Percentiles rank a stretch among this genome's conserved stretches.
These are phyloP conservation scores for Globisporangium recalcitrans DNA, from an alignment of 352 stramenopile species.

Conservation along the genomic window DNA sequence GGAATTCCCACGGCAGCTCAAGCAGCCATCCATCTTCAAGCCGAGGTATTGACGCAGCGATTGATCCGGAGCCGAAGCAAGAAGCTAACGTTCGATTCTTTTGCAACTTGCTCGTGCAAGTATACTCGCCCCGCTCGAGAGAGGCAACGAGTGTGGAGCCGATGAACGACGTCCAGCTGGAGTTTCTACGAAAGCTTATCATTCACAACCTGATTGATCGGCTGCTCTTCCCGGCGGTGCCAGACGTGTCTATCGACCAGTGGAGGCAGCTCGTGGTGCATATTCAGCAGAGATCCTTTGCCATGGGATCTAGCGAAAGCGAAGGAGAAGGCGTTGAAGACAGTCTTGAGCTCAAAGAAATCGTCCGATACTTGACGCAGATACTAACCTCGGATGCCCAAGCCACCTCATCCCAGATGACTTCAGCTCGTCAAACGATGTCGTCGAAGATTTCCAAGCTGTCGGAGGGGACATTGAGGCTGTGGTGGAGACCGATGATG, in stretches of 20 bases:
- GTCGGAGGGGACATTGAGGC: constrained; percentile 53
- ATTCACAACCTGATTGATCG: constrained; percentile 66
- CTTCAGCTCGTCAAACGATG: constrained; percentile 25
- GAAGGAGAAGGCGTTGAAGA: constrained; percentile 18
- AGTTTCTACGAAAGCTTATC: constrained; percentile 43
- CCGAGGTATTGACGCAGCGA: constrained; percentile 17
- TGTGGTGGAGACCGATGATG: constrained; percentile 63
- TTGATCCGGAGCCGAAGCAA: constrained; percentile 22
- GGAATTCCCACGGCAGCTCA: constrained; percentile 5
- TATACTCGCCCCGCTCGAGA: constrained; percentile 34
- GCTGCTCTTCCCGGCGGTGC: constrained; percentile 44
- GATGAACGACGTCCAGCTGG: constrained; percentile 32
- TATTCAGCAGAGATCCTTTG: constrained; percentile 42
- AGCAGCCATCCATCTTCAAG: constrained; percentile 14
- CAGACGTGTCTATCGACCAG: constrained; percentile 31
- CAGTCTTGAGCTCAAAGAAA: constrained; percentile 47
- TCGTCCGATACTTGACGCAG: constrained; percentile 55
- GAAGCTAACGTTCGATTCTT: constrained; percentile 70
- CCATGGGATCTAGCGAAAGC: constrained; percentile 16
- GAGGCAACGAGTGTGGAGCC: constrained; percentile 22
- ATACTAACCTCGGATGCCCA: constrained; percentile 31
- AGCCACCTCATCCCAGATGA: not conserved
- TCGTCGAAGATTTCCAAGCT: constrained; percentile 39
- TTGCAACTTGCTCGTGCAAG: constrained; percentile 67
- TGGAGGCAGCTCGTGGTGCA: constrained; percentile 68